These are phyloP conservation scores for Chalciporus chontae DNA, from an alignment of 768 basidiomycete species.

Conservation along the genomic window DNA sequence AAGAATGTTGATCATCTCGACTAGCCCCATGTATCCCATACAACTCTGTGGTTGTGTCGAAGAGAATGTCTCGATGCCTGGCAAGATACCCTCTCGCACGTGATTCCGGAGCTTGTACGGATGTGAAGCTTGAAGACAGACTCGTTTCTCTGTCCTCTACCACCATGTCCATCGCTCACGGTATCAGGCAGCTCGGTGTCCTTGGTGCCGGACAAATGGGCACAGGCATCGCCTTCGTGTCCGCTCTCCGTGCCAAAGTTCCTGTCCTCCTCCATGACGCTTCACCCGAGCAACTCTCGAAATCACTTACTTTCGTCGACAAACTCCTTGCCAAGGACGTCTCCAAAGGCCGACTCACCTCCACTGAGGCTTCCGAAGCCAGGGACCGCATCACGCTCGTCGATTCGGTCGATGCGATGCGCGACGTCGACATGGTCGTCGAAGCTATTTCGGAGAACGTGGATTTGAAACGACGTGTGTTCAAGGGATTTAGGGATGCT, in stretches of 20 bases:
- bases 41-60: no score
- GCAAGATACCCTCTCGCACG: no score
- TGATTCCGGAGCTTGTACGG: background rate
- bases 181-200: slow-evolving; percentile 71
- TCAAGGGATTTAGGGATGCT: slow-evolving; percentile 63
- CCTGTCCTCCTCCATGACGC: slow-evolving; percentile 84
- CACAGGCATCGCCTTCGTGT: slow-evolving; percentile 86
- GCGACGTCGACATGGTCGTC: slow-evolving; percentile 87
- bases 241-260: slow-evolving; percentile 81
- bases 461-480: slow-evolving; percentile 73
- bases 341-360: slow-evolving; percentile 69
- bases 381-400: slow-evolving; percentile 62
- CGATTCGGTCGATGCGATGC: slow-evolving; percentile 54
- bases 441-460: slow-evolving; percentile 92
- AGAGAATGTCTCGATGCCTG: no score
- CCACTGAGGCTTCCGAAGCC: slow-evolving; percentile 70
- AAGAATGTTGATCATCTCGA: no score
- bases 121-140: background rate
- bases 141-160: background rate
- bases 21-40: no score
- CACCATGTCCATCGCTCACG: slow-evolving; percentile 52
- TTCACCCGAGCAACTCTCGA: slow-evolving; percentile 67
- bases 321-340: slow-evolving; percentile 88
- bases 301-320: slow-evolving; percentile 73
- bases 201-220: slow-evolving; percentile 90